Evolutionary conservation across 768 basidiomycete species (phyloP), one percentile per base, ranked within the genome.

Genomic region (Termitomyces sp.): DNA sequence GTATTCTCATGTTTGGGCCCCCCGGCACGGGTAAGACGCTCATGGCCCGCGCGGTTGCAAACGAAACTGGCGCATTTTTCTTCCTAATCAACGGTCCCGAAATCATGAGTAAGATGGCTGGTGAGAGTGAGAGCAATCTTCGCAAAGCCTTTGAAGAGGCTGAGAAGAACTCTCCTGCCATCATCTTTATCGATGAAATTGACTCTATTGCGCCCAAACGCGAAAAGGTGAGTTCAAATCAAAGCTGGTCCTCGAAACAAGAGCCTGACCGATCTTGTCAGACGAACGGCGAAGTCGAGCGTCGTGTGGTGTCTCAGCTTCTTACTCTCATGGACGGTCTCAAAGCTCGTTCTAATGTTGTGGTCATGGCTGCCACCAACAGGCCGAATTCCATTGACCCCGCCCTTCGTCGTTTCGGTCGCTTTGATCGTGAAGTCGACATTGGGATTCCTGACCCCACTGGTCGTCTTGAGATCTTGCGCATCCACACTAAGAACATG

Each of bases 81-180:
- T 99, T 99, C 87, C 77, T 98, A 49, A 99, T 99, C 76, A 99
- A 98, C 67, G 97, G 97, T 52, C 97, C 97, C 50, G 97, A 99
- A 73, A 98, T 99, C 70, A 99, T 99, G 97, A 92, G 89, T 64
- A 98, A 99, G 80, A 99, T 99, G 97, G 97, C 97, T 51, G 97
- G 97, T 62, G 97, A 99, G 76, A 88, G 85, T 68, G 97, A 99
- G 71, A 93, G 90, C 66, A 99, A 99, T 72, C 76, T 99, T 59
- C 78, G 97, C 62, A 99, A 99, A 72, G 96, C 97, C 26, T 98
- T 98, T 69, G 97, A 98, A 72, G 97, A 99, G 76, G 96, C 97
- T 2, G 97, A 99, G 77, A 99, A 99, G 82, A 99, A 98, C 76
- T 94, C 92, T 1, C 97, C 97, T 22, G 89, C 97, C 34, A 99